phyloP scores from a whole-genome alignment of 2,329 filamentous ascomycete species.

The Penicillium expansum region DNA sequence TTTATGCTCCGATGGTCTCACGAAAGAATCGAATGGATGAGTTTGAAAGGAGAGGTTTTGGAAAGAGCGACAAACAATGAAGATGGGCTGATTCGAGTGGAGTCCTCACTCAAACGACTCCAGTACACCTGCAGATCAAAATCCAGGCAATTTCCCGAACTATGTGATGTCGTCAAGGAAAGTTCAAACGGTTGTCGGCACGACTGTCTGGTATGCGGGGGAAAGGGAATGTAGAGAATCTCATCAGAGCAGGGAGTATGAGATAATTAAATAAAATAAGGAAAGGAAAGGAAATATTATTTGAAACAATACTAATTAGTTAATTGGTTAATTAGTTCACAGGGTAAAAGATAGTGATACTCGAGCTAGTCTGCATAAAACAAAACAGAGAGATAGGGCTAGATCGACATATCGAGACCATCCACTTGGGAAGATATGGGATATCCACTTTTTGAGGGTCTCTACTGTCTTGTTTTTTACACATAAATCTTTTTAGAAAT shows the following conservation, averaged over 20 bases:
- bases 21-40: not conserved
- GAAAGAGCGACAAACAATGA: conserved; percentile 2
- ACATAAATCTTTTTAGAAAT: too few relatives aligned
- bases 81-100: not conserved
- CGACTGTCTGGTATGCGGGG: conserved; percentile 17
- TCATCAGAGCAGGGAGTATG: not conserved
- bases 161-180: conserved; percentile 9
- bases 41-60: not conserved
- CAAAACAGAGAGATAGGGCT: not conserved
- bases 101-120: not conserved
- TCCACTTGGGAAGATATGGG: not conserved
- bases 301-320: not conserved
- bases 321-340: too few relatives aligned
- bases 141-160: not conserved
- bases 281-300: not conserved
- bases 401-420: not conserved
- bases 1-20: not conserved
- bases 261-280: not conserved
- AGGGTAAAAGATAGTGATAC: not conserved
- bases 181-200: conserved; percentile 4
- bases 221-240: not conserved
- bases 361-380: not conserved
- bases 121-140: not conserved
- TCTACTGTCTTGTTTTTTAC: not conserved
- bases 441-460: not conserved